Evolutionary conservation across 495 filamentous ascomycete species (phyloP).

Genomic region (Pyrenula massariospora): DNA sequence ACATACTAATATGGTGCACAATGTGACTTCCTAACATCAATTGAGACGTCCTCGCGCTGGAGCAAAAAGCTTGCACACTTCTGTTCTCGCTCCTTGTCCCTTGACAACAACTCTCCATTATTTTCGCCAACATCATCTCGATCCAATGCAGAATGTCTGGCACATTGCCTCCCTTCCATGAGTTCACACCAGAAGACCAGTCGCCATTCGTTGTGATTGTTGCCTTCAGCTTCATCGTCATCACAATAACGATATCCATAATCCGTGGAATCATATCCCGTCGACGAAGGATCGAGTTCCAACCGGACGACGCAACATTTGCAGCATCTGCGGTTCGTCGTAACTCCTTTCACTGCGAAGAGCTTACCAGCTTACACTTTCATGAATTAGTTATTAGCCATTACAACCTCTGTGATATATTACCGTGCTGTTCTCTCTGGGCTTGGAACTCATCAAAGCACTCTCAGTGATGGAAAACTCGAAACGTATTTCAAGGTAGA

Average conservation of each 20-base stretch:
- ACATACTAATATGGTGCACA: too few species aligned
- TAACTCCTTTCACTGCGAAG: background rate
- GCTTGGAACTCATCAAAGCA: slow-evolving; percentile 12
- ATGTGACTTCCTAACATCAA: too few species aligned
- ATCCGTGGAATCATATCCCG: background rate
- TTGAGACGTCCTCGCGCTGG: too few species aligned
- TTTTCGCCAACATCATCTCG: too few species aligned
- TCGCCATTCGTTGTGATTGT: background rate
- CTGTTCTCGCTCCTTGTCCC: too few species aligned
- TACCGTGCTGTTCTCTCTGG: slow-evolving; percentile 17
- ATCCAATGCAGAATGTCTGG: background rate
- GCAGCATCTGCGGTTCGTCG: background rate
- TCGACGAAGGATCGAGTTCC: background rate
- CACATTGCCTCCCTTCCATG: background rate
- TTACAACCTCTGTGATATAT: slow-evolving; percentile 12
- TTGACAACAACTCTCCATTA: too few species aligned
- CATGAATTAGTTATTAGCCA: slow-evolving; percentile 4
- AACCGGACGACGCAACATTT: background rate
- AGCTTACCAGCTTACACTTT: slow-evolving; percentile 7
- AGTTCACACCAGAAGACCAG: background rate
- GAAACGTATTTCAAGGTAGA: slow-evolving; percentile 7
- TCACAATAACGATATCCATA: background rate
- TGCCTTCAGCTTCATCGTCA: background rate
- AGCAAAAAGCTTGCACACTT: too few species aligned
- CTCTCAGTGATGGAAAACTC: slow-evolving; percentile 4